Conservation (phyloP, 345 rosid genomes). For the Brassica napus region Da-Ae NC_063440.1:26696001-26696500, state of each 20-base stretch:
- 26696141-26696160: neutral
- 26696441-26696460: neutral
- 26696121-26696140: neutral
- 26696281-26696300: neutral
- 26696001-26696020: no score
- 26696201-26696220: neutral
- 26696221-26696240: no score
- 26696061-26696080: no score
- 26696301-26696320: neutral
- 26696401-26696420: neutral
- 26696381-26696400: neutral
- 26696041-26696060: no score
- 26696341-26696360: neutral
- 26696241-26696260: no score
- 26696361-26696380: neutral
- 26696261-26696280: no score
- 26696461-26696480: neutral
- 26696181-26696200: no score
- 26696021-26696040: no score
- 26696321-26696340: neutral
- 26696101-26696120: no score
- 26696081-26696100: no score
- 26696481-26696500: neutral
- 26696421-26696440: neutral
- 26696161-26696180: no score